Conservation (phyloP, 805 yeast genomes). For the Saturnispora dispora region DNA sequence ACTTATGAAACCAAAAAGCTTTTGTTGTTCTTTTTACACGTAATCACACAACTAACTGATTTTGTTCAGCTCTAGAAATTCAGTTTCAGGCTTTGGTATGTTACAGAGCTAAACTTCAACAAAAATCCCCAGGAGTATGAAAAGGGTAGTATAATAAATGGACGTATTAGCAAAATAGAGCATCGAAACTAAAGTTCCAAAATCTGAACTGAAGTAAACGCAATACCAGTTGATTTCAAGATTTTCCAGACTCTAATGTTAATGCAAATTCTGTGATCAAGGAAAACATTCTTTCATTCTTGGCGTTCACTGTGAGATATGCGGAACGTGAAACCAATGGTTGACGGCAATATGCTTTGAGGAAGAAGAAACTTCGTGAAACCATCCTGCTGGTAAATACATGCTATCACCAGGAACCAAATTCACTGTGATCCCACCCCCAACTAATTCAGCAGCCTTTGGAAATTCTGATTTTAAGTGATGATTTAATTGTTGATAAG, state of each 20-base stretch:
- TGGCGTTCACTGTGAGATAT: neutral
- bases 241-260: neutral
- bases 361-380: constrained; percentile 68
- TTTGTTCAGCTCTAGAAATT: too few relatives aligned
- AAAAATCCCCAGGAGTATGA: too few relatives aligned
- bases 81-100: too few relatives aligned
- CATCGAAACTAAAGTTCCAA: too few relatives aligned
- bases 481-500: constrained; percentile 6
- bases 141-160: too few relatives aligned
- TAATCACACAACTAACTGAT: too few relatives aligned
- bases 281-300: neutral
- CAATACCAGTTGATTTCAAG: neutral
- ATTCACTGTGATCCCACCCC: constrained; percentile 37
- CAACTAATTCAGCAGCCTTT: constrained; percentile 19
- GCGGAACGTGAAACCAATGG: constrained; percentile 69
- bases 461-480: constrained; percentile 4
- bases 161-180: too few relatives aligned
- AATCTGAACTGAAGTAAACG: too few relatives aligned
- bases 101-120: too few relatives aligned
- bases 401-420: constrained; percentile 57
- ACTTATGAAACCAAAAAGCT: too few relatives aligned
- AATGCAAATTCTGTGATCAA: too few relatives aligned
- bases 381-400: constrained; percentile 73
- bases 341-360: constrained; percentile 64
- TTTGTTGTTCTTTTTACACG: too few relatives aligned